Evolutionary conservation across 768 basidiomycete genomes (phyloP).

Genomic region (Pseudohyphozyma bogoriensis): DNA sequence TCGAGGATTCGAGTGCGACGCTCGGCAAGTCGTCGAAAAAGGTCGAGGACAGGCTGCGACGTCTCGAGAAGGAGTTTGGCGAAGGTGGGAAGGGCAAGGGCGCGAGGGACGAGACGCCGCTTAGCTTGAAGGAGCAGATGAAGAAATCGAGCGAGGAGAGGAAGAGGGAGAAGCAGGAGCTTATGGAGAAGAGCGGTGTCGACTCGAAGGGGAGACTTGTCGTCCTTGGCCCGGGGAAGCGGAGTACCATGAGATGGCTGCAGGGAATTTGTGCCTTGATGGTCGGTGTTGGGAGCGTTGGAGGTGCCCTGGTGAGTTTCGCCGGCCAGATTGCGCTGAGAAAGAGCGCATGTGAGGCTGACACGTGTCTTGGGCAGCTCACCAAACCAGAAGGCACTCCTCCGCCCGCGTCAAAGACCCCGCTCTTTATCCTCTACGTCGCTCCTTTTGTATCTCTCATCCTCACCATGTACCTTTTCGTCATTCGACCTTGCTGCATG

Average conservation of each 20-base stretch:
- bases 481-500: not conserved
- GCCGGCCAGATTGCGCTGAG: too few relatives aligned
- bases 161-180: not conserved
- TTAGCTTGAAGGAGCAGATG: not conserved
- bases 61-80: constrained; percentile 5
- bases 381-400: not conserved
- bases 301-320: not conserved
- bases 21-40: not conserved
- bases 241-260: not conserved
- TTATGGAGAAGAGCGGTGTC: not conserved
- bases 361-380: not conserved
- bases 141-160: not conserved
- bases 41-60: not conserved
- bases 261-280: not conserved
- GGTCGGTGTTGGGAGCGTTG: not conserved
- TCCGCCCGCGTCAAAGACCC: not conserved
- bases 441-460: constrained; percentile 11
- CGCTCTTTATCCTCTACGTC: constrained; percentile 5
- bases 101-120: not conserved
- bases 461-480: constrained; percentile 1
- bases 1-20: not conserved
- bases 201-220: not conserved
- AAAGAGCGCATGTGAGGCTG: too few relatives aligned
- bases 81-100: not conserved
- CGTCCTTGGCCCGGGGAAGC: not conserved